Base-by-base conservation (phyloP, 2,329 filamentous ascomycete genomes). In the Aspergillus transmontanensis region DNA sequence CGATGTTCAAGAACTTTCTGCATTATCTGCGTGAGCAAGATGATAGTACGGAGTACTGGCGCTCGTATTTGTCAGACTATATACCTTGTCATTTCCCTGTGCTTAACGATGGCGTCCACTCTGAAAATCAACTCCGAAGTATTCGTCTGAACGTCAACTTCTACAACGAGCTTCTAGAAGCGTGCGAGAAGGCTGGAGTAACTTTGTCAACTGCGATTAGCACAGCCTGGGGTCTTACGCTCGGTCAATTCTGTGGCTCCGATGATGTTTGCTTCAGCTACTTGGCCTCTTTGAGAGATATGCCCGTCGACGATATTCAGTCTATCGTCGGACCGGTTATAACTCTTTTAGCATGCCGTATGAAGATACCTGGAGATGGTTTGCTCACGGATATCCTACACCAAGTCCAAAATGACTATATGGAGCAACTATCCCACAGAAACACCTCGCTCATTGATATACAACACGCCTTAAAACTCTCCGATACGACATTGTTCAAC, bases 181-280 rank as follows among this genome's bases (percentile, higher is more conserved):
- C 76, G 11, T 85, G 83, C 64, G 79, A 81, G 45, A 67, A 72
- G 7, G 72, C 78, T 55, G 79, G 79, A 4, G 73, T 85, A 21
- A 86, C 84, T 0, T 60, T 85, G 2, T 79, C 83, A 2, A 85
- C 84, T 62, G 77, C 79, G 0, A 81, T 94, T 3, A 90, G 96
- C 75, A 89, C 90, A 4, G 82, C 89, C 2, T 96, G 94, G 90
- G 79, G 88, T 0, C 82, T 86, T 1, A 87, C 88, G 0, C 78
- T 96, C 1, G 83, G 85, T 21, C 81, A 81, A 36, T 78, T 85
- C 67, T 87, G 87, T 0, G 82, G 92, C 9, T 93, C 93, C 0
- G 80, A 95, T 21, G 85, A 97, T 16, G 84, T 93, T 0, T 81
- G 76, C 21, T 84, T 85, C 65, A 80, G 80, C 12, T 83, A 82